Evolutionary conservation across 495 filamentous ascomycete species (phyloP), one percentile per base, ranked within the genome.

Genomic region (Podospora anserina): DNA sequence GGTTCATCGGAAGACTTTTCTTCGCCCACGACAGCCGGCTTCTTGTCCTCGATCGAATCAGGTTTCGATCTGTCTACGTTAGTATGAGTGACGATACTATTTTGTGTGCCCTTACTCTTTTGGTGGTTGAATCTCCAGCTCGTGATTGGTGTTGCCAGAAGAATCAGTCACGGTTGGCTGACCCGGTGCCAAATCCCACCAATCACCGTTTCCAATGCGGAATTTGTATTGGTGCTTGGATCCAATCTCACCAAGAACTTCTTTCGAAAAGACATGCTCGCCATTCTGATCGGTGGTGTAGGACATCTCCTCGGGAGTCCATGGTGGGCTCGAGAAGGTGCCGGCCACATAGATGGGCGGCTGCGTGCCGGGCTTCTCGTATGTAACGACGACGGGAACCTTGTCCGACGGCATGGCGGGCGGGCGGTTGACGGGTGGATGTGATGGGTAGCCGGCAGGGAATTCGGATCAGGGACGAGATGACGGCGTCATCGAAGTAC

Each of bases 171-270:
- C 86, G n/a, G 78, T 86, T 1, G 83, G 80, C 5, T 78, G 76
- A 49, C 74, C 75, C 27, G 89, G 85, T 65, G 91, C 84, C 60
- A 89, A 72, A 3, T 86, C 83, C 90, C 89, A 91, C 85, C 85
- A 88, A 70, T 90, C 83, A 39, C 85, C 85, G 2, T 77, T 60
- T 5, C 88, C 89, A 63, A 90, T 75, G 26, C 88, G 83, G 72
- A 92, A 91, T 74, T 91, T 91, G 79, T 91, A 92, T 70, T 90
- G 85, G 68, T 89, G 86, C 67, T 85, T 76, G 20, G 80, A 78
- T 23, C 79, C 83, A 61, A 80, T 76, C 28, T 81, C 73, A 13
- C 75, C 82, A 30, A 78, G 72, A 32, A 88, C 72, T 26, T 84
- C 80, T 53, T 85, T 82, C 19, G 69, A 77, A 67, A 83, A 86